phyloP scores from a whole-genome alignment of 106 monocot species.

The Triglochin maritima region DNA sequence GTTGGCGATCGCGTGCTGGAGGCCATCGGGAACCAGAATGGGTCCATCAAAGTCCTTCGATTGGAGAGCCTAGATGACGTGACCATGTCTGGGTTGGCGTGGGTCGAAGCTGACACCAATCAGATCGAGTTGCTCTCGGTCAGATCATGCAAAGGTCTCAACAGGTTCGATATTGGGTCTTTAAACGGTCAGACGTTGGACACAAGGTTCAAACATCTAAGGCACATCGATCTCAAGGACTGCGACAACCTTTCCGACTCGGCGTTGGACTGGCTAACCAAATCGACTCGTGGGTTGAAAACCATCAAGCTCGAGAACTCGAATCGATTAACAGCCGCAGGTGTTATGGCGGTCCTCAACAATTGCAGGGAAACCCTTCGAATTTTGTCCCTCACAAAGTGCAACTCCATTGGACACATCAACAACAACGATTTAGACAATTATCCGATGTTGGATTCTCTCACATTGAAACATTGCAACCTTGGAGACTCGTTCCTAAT shows the following conservation, averaged over 20 bases:
- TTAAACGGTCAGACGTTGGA: background rate
- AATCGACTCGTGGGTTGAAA: background rate
- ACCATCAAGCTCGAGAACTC: slow-evolving; percentile 15
- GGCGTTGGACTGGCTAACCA: slow-evolving; percentile 1
- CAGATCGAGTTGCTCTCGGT: slow-evolving; percentile 8
- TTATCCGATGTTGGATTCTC: background rate
- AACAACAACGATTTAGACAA: background rate
- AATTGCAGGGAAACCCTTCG: slow-evolving; percentile 15
- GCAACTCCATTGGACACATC: slow-evolving; percentile 3
- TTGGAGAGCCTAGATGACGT: slow-evolving; percentile 13
- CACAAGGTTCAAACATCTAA: background rate
- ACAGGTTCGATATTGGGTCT: background rate
- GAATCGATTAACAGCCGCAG: slow-evolving; percentile 8
- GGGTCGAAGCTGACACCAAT: background rate
- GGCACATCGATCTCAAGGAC: slow-evolving; percentile 4
- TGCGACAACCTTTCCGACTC: slow-evolving; percentile 10
- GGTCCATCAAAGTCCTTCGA: background rate
- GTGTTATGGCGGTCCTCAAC: slow-evolving; percentile 2
- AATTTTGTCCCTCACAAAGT: slow-evolving; percentile 13
- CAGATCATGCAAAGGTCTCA: slow-evolving; percentile 1
- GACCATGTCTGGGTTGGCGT: slow-evolving; percentile 3
- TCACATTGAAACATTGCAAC: slow-evolving; percentile 13
- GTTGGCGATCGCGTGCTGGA: slow-evolving; percentile 10
- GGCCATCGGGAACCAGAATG: slow-evolving; percentile 4
- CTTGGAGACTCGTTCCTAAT: slow-evolving; percentile 8